Evolutionary conservation across 2,329 filamentous ascomycete species (phyloP).

Genomic region (Exophiala xenobiotica): DNA sequence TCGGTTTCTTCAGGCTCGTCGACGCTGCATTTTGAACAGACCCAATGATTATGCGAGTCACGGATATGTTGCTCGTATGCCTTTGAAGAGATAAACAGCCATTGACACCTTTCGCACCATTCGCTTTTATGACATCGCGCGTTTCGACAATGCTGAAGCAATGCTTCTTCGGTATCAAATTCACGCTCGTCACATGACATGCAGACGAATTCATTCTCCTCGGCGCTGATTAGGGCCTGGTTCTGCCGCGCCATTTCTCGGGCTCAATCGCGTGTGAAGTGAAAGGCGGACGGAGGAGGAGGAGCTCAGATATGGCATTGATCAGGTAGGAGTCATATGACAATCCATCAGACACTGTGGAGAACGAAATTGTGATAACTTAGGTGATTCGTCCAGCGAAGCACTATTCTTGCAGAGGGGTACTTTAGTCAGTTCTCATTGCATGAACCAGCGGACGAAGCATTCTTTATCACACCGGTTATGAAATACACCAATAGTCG

Average conservation of each 20-base stretch:
- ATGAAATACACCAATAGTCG: no score
- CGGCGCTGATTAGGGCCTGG: background rate
- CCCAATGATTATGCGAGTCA: background rate
- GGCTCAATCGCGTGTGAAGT: background rate
- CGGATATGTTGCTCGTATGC: background rate
- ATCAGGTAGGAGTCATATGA: background rate
- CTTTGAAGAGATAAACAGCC: constrained; percentile 3
- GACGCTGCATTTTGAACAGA: background rate
- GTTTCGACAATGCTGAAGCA: constrained; percentile 15
- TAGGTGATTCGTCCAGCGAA: no score
- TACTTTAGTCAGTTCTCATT: no score
- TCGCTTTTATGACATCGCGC: constrained; percentile 3
- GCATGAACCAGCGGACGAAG: no score
- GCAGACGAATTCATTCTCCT: background rate
- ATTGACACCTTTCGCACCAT: constrained; percentile 11
- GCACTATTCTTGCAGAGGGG: no score
- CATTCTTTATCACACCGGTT: no score
- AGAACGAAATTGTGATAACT: background rate
- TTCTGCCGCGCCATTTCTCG: background rate
- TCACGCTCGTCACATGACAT: constrained; percentile 3
- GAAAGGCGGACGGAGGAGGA: background rate
- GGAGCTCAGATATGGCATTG: background rate
- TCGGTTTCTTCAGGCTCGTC: background rate
- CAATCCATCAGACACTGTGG: background rate
- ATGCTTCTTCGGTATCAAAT: background rate